A percentile compares a stretch with the other conserved stretches of the same genome.
Evolutionary conservation across 768 basidiomycete species (phyloP).

Genomic region (Sistotremastrum niveocremeum): DNA sequence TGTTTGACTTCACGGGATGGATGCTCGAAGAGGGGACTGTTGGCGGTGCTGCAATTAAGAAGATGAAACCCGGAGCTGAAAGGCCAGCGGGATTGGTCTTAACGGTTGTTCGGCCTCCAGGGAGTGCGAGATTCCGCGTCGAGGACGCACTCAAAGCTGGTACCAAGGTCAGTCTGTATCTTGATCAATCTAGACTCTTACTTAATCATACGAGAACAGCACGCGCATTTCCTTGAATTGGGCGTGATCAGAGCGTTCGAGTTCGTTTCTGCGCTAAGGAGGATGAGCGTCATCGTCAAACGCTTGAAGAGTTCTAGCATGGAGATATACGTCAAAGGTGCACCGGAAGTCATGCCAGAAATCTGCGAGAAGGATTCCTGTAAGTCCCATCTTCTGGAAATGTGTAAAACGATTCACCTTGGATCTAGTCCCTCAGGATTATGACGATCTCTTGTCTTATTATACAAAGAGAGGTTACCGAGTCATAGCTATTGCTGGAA

Average conservation of each 20-base stretch:
- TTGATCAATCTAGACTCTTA: constrained; percentile 3
- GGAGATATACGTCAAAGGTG: constrained; percentile 99
- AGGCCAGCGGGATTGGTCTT: constrained; percentile 85
- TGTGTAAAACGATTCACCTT: constrained; percentile 6
- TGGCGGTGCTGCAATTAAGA: constrained; percentile 58
- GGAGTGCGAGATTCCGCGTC: constrained; percentile 76
- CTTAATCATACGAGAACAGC: constrained; percentile 30
- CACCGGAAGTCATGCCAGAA: constrained; percentile 93
- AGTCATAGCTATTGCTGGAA: constrained; percentile 96
- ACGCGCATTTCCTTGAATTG: constrained; percentile 92
- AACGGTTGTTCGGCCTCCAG: constrained; percentile 90
- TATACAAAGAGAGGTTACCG: constrained; percentile 95
- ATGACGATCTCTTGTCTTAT: constrained; percentile 90
- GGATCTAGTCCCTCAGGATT: constrained; percentile 78
- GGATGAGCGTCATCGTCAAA: constrained; percentile 98
- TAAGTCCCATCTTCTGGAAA: constrained; percentile 27
- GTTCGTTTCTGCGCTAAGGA: constrained; percentile 81
- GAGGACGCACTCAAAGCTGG: constrained; percentile 88
- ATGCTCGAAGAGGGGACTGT: constrained; percentile 82
- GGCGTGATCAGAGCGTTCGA: constrained; percentile 95
- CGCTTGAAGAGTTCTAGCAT: constrained; percentile 85
- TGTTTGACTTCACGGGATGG: constrained; percentile 98
- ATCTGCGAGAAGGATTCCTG: constrained; percentile 90
- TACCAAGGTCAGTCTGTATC: constrained; percentile 41
- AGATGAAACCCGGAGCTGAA: constrained; percentile 40